Evolutionary conservation across 306 rosid species (phyloP).

Genomic region (Medicago ruthenica): DNA sequence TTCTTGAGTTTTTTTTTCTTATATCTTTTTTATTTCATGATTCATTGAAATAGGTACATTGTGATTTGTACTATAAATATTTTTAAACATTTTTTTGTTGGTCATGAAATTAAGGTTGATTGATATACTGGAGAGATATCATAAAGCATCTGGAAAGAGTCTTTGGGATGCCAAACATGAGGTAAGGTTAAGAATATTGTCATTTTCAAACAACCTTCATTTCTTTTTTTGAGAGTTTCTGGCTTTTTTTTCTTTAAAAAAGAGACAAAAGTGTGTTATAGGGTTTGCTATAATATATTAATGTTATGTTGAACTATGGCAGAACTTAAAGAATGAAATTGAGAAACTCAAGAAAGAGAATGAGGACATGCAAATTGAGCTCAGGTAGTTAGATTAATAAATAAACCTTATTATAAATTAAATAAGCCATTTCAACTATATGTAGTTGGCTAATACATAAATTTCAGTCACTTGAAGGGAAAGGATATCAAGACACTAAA

Average conservation of each 20-base stretch:
- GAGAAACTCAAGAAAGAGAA: constrained; percentile 86
- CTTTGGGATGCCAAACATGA: constrained; percentile 93
- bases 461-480: constrained; percentile 84
- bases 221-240: background rate
- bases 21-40: too few species aligned
- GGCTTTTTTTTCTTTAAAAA: background rate
- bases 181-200: constrained; percentile 45
- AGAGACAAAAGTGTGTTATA: background rate
- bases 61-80: background rate
- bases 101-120: constrained; percentile 50
- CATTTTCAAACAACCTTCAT: too few species aligned
- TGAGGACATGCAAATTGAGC: constrained; percentile 78
- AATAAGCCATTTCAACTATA: too few species aligned
- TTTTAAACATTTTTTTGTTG: background rate
- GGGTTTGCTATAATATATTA: constrained; percentile 11
- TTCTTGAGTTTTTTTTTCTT: background rate
- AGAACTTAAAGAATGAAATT: constrained; percentile 79
- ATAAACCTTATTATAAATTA: background rate
- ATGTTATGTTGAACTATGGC: constrained; percentile 30
- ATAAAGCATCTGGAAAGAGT: constrained; percentile 61
- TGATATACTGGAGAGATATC: constrained; percentile 68
- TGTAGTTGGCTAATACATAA: background rate
- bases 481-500: constrained; percentile 75
- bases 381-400: constrained; percentile 48
- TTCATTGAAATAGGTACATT: too few species aligned